Evolutionary conservation across 129 eudicot genomes (phyloP).

Genomic region (sunflower (Helianthus annuus)): DNA sequence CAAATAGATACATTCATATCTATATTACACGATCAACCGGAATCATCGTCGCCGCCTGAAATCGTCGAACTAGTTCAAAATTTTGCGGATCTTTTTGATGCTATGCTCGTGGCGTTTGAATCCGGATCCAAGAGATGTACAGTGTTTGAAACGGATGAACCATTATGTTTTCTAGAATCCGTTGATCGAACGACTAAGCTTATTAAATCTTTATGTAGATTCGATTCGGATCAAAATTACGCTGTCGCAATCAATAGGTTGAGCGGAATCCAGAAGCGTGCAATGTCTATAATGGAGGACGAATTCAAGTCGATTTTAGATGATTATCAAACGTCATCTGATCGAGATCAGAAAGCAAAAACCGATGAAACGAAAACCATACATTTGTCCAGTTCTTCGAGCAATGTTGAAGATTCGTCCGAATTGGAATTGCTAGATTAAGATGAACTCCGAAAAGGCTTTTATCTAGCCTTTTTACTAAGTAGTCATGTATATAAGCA

Average conservation of each 20-base stretch:
- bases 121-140: conserved; percentile 45
- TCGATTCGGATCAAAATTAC: conserved; percentile 37
- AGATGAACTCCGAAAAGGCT: too few relatives aligned
- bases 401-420: background rate
- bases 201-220: conserved; percentile 31
- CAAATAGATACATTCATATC: conserved; percentile 55
- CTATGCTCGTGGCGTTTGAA: conserved; percentile 47
- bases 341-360: conserved; percentile 22
- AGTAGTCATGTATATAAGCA: conserved; percentile 91
- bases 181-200: conserved; percentile 49
- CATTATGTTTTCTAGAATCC: conserved; percentile 32
- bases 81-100: conserved; percentile 53
- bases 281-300: conserved; percentile 67
- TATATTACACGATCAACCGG: conserved; percentile 12
- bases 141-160: conserved; percentile 35
- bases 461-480: conserved; percentile 60
- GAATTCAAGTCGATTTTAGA: conserved; percentile 61
- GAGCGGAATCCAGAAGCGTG: conserved; percentile 69
- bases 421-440: too few relatives aligned
- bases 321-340: conserved; percentile 33
- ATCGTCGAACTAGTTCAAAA: conserved; percentile 42
- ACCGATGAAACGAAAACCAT: conserved; percentile 30
- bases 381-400: conserved; percentile 27
- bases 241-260: conserved; percentile 39
- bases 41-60: conserved; percentile 33